Evolutionary conservation across 441 rosid genomes (phyloP).

Genomic region (Brassica hybrid): DNA sequence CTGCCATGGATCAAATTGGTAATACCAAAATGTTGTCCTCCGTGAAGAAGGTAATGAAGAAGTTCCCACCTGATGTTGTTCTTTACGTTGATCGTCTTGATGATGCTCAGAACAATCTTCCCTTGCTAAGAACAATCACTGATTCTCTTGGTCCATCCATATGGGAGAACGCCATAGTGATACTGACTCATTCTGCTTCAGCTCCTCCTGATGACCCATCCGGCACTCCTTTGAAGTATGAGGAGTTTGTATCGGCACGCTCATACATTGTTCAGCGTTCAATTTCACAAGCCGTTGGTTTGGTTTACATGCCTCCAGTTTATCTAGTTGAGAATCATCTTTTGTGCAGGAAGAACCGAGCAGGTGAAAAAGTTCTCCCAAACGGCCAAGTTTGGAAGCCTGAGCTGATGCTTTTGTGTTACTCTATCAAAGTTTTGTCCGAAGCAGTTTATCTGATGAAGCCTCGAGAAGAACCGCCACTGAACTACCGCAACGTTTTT

Average conservation of each 20-base stretch:
- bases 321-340: constrained; percentile 81
- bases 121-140: constrained; percentile 63
- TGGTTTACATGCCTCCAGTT: constrained; percentile 76
- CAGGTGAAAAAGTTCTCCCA: constrained; percentile 74
- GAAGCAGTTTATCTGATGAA: neutral
- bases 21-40: constrained; percentile 60
- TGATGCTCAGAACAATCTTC: constrained; percentile 72
- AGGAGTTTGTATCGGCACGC: constrained; percentile 74
- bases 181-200: constrained; percentile 79
- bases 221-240: constrained; percentile 52
- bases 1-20: constrained; percentile 60
- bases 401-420: constrained; percentile 27
- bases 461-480: constrained; percentile 46
- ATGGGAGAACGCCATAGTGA: constrained; percentile 73
- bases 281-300: constrained; percentile 74
- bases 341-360: constrained; percentile 72
- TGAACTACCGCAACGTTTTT: constrained; percentile 50
- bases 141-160: constrained; percentile 62
- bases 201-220: constrained; percentile 74
- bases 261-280: constrained; percentile 79
- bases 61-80: constrained; percentile 71
- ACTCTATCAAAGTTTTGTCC: no score
- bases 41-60: constrained; percentile 59
- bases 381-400: constrained; percentile 84
- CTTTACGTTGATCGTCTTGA: constrained; percentile 66